phyloP scores from a whole-genome alignment of 345 rosid species.

The Hevea brasiliensis region DNA sequence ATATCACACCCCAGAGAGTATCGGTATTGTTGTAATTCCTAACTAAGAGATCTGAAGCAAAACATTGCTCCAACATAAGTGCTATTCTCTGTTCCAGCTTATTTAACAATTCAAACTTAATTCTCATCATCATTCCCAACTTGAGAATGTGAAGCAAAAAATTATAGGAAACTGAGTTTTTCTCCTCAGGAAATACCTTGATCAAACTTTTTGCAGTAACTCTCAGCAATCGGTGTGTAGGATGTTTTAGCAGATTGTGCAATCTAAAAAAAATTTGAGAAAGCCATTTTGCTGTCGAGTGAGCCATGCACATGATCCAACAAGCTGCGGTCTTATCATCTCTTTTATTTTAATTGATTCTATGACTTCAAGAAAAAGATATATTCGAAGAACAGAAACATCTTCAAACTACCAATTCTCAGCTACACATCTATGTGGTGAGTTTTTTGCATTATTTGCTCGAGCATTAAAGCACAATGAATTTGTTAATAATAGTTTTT shows the following conservation, averaged over 20 bases:
- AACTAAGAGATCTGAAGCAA: slow-evolving; percentile 47
- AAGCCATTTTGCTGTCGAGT: slow-evolving; percentile 52
- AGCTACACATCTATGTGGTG: slow-evolving; percentile 7
- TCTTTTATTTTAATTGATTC: slow-evolving; percentile 43
- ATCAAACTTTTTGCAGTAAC: slow-evolving; percentile 45
- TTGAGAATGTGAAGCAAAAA: slow-evolving; percentile 56
- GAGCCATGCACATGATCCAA: slow-evolving; percentile 50
- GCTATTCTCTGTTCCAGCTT: slow-evolving; percentile 38
- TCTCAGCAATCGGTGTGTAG: slow-evolving; percentile 26
- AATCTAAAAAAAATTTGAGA: slow-evolving; percentile 31
- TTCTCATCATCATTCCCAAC: slow-evolving; percentile 33
- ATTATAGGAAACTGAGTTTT: slow-evolving; percentile 50
- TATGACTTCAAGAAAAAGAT: slow-evolving; percentile 53
- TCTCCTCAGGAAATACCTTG: slow-evolving; percentile 42
- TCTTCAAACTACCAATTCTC: slow-evolving; percentile 58
- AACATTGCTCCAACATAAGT: slow-evolving; percentile 41
- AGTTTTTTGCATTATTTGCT: slow-evolving; percentile 9
- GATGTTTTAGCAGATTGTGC: slow-evolving; percentile 25
- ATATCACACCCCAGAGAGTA: too few relatives aligned
- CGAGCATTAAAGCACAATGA: slow-evolving; percentile 8
- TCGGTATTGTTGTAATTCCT: slow-evolving; percentile 32
- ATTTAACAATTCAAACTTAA: slow-evolving; percentile 23
- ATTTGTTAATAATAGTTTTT: too few relatives aligned
- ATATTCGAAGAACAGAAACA: slow-evolving; percentile 52
- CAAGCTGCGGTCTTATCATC: slow-evolving; percentile 36